Conservation (phyloP, 2,329 filamentous ascomycete species). For the Xylaria polymorpha region DNA sequence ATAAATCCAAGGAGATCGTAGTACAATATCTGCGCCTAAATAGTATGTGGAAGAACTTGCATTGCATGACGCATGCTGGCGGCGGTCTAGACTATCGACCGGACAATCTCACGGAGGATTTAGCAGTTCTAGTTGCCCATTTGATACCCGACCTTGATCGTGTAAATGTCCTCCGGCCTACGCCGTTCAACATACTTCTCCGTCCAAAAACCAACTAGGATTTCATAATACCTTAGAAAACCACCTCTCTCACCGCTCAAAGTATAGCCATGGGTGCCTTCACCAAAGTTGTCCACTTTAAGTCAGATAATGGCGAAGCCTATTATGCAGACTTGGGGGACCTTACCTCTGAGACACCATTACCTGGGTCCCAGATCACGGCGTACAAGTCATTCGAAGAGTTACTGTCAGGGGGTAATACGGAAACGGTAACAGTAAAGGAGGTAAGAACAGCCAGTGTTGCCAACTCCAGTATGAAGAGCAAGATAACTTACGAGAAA, state of each 20-base stretch:
- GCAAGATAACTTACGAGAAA: not conserved
- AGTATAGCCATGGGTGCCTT: conserved; percentile 33
- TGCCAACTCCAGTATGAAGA: not conserved
- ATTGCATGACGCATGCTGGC: not conserved
- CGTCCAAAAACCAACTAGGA: not conserved
- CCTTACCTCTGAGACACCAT: conserved; percentile 28
- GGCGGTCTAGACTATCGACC: not conserved
- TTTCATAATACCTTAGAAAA: not conserved
- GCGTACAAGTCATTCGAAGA: conserved; percentile 33
- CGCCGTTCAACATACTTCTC: not conserved
- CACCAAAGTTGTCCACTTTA: conserved; percentile 39
- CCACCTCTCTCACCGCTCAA: not conserved
- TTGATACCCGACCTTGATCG: not conserved
- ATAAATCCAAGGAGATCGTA: not conserved
- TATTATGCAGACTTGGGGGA: conserved; percentile 41
- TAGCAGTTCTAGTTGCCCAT: not conserved
- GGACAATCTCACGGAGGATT: conserved; percentile 2
- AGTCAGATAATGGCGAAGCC: conserved; percentile 32
- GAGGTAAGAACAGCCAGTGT: conserved; percentile 18
- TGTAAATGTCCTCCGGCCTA: too few species aligned
- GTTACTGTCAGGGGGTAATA: conserved; percentile 14
- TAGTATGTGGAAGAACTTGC: not conserved
- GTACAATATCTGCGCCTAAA: not conserved
- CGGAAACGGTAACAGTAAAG: conserved; percentile 27
- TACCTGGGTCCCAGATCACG: conserved; percentile 18